phyloP scores from a whole-genome alignment of 805 yeast genomes.

The Nakazawaea wyomingensis region DNA sequence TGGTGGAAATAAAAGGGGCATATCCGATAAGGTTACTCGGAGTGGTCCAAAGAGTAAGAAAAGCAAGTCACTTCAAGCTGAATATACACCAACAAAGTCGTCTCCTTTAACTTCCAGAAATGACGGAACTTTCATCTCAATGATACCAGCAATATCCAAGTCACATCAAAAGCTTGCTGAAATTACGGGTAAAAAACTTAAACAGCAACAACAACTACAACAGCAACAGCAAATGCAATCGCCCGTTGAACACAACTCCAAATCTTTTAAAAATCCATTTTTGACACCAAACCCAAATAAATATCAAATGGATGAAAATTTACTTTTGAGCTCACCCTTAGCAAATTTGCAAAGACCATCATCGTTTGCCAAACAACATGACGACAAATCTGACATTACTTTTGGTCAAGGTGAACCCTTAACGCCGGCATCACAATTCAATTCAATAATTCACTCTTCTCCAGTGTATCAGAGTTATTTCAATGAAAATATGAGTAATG shows the following conservation, averaged over 20 bases:
- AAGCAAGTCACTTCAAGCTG: conserved; percentile 5
- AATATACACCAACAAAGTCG: conserved; percentile 8
- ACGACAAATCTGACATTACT: conserved; percentile 1
- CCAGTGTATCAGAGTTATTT: conserved; percentile 22
- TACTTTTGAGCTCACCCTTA: conserved; percentile 11
- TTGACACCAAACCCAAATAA: conserved; percentile 6
- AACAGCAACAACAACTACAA: background rate
- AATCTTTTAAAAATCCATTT: background rate
- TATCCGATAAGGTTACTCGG: background rate
- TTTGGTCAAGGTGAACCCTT: conserved; percentile 17
- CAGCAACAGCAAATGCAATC: background rate
- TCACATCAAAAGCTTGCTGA: conserved; percentile 10
- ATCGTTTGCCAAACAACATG: conserved; percentile 10
- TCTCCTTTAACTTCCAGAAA: conserved; percentile 7
- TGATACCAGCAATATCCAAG: conserved; percentile 8
- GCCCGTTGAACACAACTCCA: background rate
- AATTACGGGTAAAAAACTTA: conserved; percentile 8
- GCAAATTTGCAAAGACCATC: conserved; percentile 13
- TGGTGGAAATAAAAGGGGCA: conserved; percentile 4
- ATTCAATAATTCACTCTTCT: conserved; percentile 27
- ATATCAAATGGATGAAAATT: background rate
- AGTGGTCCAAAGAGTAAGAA: conserved; percentile 6
- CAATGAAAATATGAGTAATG: conserved; percentile 7
- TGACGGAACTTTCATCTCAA: too few relatives aligned
- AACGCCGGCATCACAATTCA: conserved; percentile 27